A percentile compares a stretch with the other conserved stretches of the same genome.
These are phyloP conservation scores for Saturnispora quitensis DNA, from an alignment of 805 yeast species.

Conservation along the genomic window DNA sequence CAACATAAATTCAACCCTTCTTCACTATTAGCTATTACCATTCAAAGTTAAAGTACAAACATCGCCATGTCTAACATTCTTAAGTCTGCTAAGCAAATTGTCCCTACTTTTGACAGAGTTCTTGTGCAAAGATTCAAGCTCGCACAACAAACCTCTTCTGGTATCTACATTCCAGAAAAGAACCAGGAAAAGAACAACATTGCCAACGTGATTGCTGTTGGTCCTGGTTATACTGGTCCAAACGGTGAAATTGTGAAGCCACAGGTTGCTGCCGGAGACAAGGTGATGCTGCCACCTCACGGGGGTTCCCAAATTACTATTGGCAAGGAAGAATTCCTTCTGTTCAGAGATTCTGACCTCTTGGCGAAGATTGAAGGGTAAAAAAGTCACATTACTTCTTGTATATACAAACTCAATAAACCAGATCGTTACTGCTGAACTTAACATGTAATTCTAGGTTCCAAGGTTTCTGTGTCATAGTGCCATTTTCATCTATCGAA, in stretches of 20 bases:
- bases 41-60: background rate
- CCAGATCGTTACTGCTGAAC: background rate
- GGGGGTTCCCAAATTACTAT: constrained; percentile 89
- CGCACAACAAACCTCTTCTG: constrained; percentile 83
- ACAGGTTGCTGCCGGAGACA: constrained; percentile 82
- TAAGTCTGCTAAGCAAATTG: constrained; percentile 78
- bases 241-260: constrained; percentile 68
- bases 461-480: background rate
- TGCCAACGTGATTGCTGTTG: constrained; percentile 88
- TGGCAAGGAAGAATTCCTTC: constrained; percentile 43
- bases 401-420: constrained; percentile 1
- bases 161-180: constrained; percentile 91
- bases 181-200: constrained; percentile 90
- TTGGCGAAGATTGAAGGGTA: constrained; percentile 81
- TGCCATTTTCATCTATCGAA: too few relatives aligned
- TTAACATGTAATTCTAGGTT: background rate
- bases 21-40: background rate
- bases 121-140: constrained; percentile 93
- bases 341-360: constrained; percentile 91
- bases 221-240: constrained; percentile 80
- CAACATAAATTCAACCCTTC: background rate
- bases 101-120: constrained; percentile 92
- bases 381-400: constrained; percentile 1
- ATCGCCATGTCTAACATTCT: constrained; percentile 42
- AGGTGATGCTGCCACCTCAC: constrained; percentile 86